Evolutionary conservation across 345 rosid genomes (phyloP), one percentile per base, ranked within the genome.

Genomic region (Hibiscus mutabilis): DNA sequence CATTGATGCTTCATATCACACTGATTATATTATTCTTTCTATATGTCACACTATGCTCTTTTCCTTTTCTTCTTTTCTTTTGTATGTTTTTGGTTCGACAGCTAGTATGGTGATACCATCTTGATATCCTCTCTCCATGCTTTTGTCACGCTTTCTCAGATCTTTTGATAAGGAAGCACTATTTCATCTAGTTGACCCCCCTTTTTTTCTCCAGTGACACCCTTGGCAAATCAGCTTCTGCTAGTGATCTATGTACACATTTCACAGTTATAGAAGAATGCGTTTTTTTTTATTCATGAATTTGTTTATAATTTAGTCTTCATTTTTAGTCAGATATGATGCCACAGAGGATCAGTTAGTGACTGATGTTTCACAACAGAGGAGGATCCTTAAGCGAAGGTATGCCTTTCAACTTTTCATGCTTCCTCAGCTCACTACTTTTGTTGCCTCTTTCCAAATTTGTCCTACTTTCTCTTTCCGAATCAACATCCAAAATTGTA

Each of bases 321-420:
- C 82, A 63, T 64, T 78, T 80, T 79, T 85, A 95, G 99, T 84
- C 84, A 95, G 97, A 79, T 95, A 95, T 82, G 93, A 95, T 79
- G 93, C 90, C 33, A 78, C 76, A 60, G 85, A 82, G 77, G 89
- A 82, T 79, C 46, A 33, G 40, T 71, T 92, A 85, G 83, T 84
- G 66, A 86, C 97, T 0, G 99, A 92, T 74, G 80, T 95, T 73
- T 79, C 92, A 71, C 89, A 84, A 75, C 93, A 83, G 68, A 84
- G 86, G 80, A 85, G 87, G 76, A 86, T 94, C 81, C 95, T 94
- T 29, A 86, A 85, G 84, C 89, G 91, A 47, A 87, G 98, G 97
- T 91, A 85, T 77, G 63, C 57, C 72, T 68, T 56, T 22, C 64
- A n/a, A 70, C 46, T 47, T n/a, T 72, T 71, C n/a, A 25, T 25